Evolutionary conservation across 2,329 filamentous ascomycete genomes (phyloP).

Genomic region (Arthroderma sp.): DNA sequence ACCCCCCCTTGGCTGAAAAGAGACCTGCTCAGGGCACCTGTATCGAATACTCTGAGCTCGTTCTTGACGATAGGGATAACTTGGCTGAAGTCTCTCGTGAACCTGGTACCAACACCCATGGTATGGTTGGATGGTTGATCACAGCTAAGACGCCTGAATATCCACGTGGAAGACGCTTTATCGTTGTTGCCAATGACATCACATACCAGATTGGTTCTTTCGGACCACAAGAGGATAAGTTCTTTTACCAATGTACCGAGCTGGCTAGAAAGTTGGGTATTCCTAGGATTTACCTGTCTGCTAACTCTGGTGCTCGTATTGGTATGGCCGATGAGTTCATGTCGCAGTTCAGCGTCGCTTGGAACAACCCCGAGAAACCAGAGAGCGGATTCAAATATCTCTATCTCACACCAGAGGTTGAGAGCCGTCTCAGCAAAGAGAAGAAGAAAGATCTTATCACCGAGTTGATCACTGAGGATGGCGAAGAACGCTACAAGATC

Average conservation of each 20-base stretch:
- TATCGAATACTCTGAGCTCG: conserved; percentile 85
- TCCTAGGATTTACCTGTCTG: conserved; percentile 92
- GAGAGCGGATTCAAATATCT: conserved; percentile 93
- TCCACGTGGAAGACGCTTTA: conserved; percentile 77
- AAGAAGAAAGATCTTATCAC: conserved; percentile 69
- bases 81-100: conserved; percentile 88
- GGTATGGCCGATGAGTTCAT: conserved; percentile 95
- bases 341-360: conserved; percentile 91
- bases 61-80: conserved; percentile 86
- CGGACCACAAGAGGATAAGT: conserved; percentile 88
- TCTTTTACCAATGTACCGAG: conserved; percentile 99
- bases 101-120: conserved; percentile 86
- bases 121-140: conserved; percentile 98
- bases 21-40: conserved; percentile 80
- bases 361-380: conserved; percentile 73
- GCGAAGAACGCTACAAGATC: conserved; percentile 87
- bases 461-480: conserved; percentile 71
- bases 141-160: conserved; percentile 94
- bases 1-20: conserved; percentile 62
- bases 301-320: conserved; percentile 95
- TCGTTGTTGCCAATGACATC: conserved; percentile 98
- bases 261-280: conserved; percentile 88
- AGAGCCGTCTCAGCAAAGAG: conserved; percentile 73
- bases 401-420: conserved; percentile 76
- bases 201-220: conserved; percentile 99